A percentile compares a stretch with the other conserved stretches of the same genome.
These are phyloP conservation scores for Cutaneotrichosporon spelunceum DNA, from an alignment of 1,284 basidiomycete species.

Conservation along the genomic window DNA sequence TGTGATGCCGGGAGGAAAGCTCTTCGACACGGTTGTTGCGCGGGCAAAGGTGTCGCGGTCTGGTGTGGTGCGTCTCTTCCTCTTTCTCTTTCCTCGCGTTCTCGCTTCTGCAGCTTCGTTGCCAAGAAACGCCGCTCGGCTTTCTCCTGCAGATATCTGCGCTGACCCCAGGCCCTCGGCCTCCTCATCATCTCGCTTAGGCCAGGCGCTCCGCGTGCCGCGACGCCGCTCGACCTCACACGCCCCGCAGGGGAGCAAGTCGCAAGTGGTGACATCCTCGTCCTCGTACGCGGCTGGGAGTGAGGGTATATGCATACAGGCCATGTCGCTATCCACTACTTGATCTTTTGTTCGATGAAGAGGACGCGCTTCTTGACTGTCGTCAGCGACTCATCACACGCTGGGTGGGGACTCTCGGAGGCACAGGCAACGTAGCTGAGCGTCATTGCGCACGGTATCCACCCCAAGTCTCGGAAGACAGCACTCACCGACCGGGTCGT, in stretches of 20 bases:
- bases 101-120: background rate
- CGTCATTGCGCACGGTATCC: background rate
- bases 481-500: constrained; percentile 73
- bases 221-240: constrained; percentile 21
- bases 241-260: constrained; percentile 23
- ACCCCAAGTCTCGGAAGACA: background rate
- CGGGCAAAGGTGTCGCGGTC: constrained; percentile 19
- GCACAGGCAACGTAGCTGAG: too few species aligned
- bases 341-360: constrained; percentile 67
- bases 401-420: background rate
- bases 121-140: background rate
- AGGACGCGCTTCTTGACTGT: constrained; percentile 68
- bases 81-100: background rate
- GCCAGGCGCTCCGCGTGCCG: constrained; percentile 14
- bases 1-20: constrained; percentile 32
- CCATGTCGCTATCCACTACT: constrained; percentile 30
- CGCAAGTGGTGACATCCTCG: constrained; percentile 27
- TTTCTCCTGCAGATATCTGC: too few species aligned
- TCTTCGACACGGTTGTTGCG: constrained; percentile 28
- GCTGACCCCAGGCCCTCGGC: constrained; percentile 20
- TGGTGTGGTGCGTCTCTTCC: background rate
- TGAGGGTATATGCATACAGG: constrained; percentile 25
- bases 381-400: constrained; percentile 6
- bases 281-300: constrained; percentile 25
- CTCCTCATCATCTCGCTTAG: constrained; percentile 22